A percentile compares a stretch with the other conserved stretches of the same genome.
These are phyloP conservation scores for Orbilia javanica DNA, from an alignment of 2,329 filamentous ascomycete genomes.

Conservation along the genomic window DNA sequence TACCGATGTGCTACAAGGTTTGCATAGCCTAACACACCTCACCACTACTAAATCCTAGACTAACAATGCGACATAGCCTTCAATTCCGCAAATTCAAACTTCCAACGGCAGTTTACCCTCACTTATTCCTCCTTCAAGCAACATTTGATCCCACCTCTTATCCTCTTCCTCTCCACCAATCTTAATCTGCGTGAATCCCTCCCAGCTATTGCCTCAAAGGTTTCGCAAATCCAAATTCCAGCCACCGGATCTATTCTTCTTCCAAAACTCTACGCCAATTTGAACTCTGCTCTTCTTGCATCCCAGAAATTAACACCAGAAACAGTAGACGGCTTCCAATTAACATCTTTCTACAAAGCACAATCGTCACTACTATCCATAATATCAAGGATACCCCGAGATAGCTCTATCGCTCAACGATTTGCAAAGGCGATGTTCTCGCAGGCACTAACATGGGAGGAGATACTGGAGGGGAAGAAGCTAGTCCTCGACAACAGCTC, in stretches of 20 bases:
- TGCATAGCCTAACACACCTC: neutral
- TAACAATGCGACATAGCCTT: slow-evolving; percentile 21
- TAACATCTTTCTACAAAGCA: slow-evolving; percentile 31
- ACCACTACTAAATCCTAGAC: neutral
- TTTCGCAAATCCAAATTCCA: slow-evolving; percentile 6
- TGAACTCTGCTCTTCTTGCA: slow-evolving; percentile 24
- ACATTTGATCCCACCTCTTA: slow-evolving; percentile 14
- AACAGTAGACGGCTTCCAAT: neutral
- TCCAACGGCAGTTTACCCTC: slow-evolving; percentile 22
- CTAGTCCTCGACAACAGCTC: slow-evolving; percentile 31
- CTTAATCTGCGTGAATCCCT: slow-evolving; percentile 40
- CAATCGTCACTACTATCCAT: slow-evolving; percentile 33
- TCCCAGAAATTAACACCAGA: slow-evolving; percentile 11
- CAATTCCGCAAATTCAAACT: slow-evolving; percentile 19
- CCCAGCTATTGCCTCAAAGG: slow-evolving; percentile 5
- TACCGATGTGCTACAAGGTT: slow-evolving; percentile 27
- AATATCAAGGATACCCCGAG: slow-evolving; percentile 42
- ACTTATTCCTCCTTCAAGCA: slow-evolving; percentile 28
- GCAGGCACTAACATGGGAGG: slow-evolving; percentile 52
- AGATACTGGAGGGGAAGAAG: slow-evolving; percentile 47
- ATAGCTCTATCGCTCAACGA: neutral
- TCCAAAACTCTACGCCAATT: slow-evolving; percentile 29
- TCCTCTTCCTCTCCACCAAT: slow-evolving; percentile 47
- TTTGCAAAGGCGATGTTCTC: slow-evolving; percentile 36
- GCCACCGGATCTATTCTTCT: slow-evolving; percentile 16